Evolutionary conservation across 306 rosid species (phyloP), one percentile per base, ranked within the genome.

Genomic region (Cyamopsis tetragonoloba): DNA sequence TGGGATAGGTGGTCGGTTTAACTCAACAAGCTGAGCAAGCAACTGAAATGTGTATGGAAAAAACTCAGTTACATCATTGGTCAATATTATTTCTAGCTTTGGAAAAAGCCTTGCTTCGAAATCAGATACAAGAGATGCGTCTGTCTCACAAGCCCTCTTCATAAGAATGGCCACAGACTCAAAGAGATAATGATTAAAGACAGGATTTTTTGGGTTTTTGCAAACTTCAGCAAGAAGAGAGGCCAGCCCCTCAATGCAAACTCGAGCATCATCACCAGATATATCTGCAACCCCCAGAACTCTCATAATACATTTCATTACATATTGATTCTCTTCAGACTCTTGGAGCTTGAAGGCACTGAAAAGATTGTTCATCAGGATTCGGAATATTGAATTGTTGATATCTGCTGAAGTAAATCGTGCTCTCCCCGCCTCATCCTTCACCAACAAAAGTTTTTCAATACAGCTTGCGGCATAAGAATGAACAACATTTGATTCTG

Each of bases 401-500:
- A 90, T 79, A 43, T 93, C 99, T 13, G 72, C 53, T 8, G 95
- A 82, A 18, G 61, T 82, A 64, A 83, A 93, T 14, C 86, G 86
- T 7, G 87, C 71, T 46, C 62, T 58, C 12, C 95, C 96, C 8
- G 81, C 88, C 61, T 79, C 96, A 24, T 93, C 97, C 83, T 85
- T 90, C 50, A 93, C 92, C 86, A 86, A 62, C 69, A 93, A 74
- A 62, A 93, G 95, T 76, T 93, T 93, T 77, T 93, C 99, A 77
- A 93, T 85, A 75, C 99, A 93, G 71, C 87, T 88, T 14, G 96
- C 97, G 73, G 95, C 96, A 74, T 93, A 93, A 19, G 99, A 93
- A 83, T 90, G 99, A 68, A 90, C 97, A 32, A 90, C 96, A 79
- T 93, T 93, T 5, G 97, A 93, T 68, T 93, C 95, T 0, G 91